Base-by-base conservation (phyloP, 768 basidiomycete genomes). In the Hebeloma cylindrosporum region DNA sequence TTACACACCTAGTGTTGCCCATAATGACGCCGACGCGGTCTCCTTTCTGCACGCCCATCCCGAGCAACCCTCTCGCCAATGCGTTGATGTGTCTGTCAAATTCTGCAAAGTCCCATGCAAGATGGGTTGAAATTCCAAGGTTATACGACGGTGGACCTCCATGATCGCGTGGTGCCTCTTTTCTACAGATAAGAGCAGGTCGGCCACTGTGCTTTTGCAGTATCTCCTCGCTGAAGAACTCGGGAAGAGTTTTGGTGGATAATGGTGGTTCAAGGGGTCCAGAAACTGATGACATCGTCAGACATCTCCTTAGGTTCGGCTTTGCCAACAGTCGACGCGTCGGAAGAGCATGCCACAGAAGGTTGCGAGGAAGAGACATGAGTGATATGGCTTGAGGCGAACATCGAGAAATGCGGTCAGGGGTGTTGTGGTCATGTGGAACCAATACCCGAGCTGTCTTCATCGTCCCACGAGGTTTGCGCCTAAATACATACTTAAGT, bases 1-100 rank as follows among this genome's bases (percentile, higher is more conserved):
- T 13, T 3, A 51, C 68, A 26, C 51, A 87, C 89, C 89, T 92
- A 47, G 79, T 86, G 49, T 91, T 93, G 4, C 88, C 89, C 88
- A 92, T 88, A 28, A 91, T 64, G 5, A 89, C 85, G 1, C 76
- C 90, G 16, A 92, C 80, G 6, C 89, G 71, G 52, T 90, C 87
- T 0, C 90, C 89, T 58, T 78, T 84, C 60, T 69, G 66, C 3
- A 93, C 81, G 11, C 88, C 88, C 67, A 91, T 65, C 1, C 63
- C 64, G 10, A 89, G 47, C 14, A 93, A 68, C 0, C 89, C 90
- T 36, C 85, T 69, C 1, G 89, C 80, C 5, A 88, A 71, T 3
- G 87, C 82, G 31, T 72, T 65, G 30, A 87, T 79, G 52, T 87
- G 80, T 30, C 65, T 56, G 52, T 84, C 74, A 45, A 93, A 82